phyloP scores from a whole-genome alignment of 148 eudicot genomes.

The Persicaria tinctoria region DNA sequence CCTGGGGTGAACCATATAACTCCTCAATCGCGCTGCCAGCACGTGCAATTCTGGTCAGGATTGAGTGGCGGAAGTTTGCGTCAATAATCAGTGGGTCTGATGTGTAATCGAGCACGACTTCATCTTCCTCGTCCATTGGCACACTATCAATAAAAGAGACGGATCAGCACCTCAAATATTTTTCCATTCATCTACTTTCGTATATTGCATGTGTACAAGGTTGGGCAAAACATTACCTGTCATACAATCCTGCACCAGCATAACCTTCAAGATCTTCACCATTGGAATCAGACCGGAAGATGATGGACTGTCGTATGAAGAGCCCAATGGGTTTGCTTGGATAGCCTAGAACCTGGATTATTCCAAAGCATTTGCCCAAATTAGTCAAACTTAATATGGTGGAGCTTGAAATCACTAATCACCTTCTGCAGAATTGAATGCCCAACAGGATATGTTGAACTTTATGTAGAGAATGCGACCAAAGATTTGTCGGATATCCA shows the following conservation, averaged over 20 bases:
- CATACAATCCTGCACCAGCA: conserved; percentile 99
- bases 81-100: conserved; percentile 63
- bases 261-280: conserved; percentile 99
- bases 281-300: conserved; percentile 97
- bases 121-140: conserved; percentile 93
- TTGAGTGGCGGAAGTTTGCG: conserved; percentile 47
- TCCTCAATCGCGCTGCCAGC: conserved; percentile 84
- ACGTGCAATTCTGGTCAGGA: conserved; percentile 69
- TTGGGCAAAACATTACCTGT: conserved; percentile 45
- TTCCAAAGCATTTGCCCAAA: neutral
- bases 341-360: conserved; percentile 69
- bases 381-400: neutral
- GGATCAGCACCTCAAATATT: neutral
- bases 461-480: too few species aligned
- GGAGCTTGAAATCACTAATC: too few species aligned
- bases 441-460: too few species aligned
- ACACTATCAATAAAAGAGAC: conserved; percentile 40
- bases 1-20: conserved; percentile 90
- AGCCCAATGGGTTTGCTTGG: conserved; percentile 98
- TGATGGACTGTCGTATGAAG: conserved; percentile 72
- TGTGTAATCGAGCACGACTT: conserved; percentile 77
- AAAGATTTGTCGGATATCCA: too few species aligned
- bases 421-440: too few species aligned
- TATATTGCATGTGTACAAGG: too few species aligned
- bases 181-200: too few species aligned